Conservation (phyloP, 148 eudicot genomes). For the Polygonum maritimum region DNA sequence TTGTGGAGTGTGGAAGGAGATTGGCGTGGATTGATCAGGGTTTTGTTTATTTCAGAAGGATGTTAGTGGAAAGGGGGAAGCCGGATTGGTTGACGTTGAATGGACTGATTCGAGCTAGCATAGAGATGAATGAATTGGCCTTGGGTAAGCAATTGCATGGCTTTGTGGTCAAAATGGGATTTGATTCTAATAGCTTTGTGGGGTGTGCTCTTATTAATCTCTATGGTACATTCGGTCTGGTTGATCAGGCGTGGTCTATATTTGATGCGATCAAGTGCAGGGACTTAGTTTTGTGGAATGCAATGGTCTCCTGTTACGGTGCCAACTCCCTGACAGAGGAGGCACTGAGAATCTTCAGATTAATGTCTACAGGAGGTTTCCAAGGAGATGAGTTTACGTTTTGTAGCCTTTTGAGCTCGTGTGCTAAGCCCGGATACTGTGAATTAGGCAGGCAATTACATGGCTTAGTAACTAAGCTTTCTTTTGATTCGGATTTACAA, state of each 20-base stretch:
- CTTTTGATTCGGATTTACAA: constrained; percentile 40
- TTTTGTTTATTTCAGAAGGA: constrained; percentile 34
- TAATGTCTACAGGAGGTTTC: constrained; percentile 34
- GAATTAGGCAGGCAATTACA: constrained; percentile 46
- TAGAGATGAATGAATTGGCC: constrained; percentile 15
- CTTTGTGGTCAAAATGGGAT: constrained; percentile 30
- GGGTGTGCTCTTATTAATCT: constrained; percentile 38
- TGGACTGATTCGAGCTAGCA: constrained; percentile 30
- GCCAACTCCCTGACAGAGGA: constrained; percentile 26
- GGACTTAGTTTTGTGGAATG: constrained; percentile 63
- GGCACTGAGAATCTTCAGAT: constrained; percentile 26
- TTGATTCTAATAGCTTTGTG: constrained; percentile 28
- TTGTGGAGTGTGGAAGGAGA: constrained; percentile 5
- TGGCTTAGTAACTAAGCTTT: constrained; percentile 28
- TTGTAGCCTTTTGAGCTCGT: constrained; percentile 38
- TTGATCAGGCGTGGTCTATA: constrained; percentile 30
- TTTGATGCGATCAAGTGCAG: constrained; percentile 33
- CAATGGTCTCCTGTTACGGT: constrained; percentile 40
- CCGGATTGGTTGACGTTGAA: constrained; percentile 38
- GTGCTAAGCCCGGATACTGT: constrained; percentile 23
- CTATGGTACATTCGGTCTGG: constrained; percentile 37
- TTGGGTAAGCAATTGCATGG: constrained; percentile 39
- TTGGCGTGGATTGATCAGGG: constrained; percentile 17
- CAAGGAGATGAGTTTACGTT: constrained; percentile 49
- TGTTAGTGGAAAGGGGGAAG: constrained; percentile 30